phyloP scores from a whole-genome alignment of 768 basidiomycete genomes.

The Paxillus involutus region DNA sequence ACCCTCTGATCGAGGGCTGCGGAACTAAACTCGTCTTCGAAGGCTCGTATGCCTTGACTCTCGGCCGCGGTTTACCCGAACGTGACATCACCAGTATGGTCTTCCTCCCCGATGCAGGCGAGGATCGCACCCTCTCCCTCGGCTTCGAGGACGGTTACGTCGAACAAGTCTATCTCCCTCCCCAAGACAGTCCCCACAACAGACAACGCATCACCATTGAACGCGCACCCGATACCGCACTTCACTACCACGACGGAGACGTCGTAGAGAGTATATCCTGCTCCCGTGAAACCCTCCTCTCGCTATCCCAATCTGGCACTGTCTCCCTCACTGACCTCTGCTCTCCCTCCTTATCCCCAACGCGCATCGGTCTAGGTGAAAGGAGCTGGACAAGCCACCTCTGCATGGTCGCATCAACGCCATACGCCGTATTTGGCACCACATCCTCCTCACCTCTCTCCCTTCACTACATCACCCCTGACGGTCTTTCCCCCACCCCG shows the following conservation, averaged over 20 bases:
- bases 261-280: conserved; percentile 57
- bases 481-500: conserved; percentile 46
- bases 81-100: conserved; percentile 57
- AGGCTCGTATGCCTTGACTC: conserved; percentile 40
- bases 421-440: conserved; percentile 70
- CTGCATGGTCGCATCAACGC: conserved; percentile 45
- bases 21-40: conserved; percentile 50
- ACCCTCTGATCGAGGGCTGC: conserved; percentile 22
- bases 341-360: conserved; percentile 16
- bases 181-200: conserved; percentile 4
- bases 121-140: conserved; percentile 47
- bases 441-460: conserved; percentile 56
- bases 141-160: conserved; percentile 62
- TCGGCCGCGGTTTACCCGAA: conserved; percentile 26
- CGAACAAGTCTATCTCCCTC: conserved; percentile 44
- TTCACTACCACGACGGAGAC: conserved; percentile 41
- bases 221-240: conserved; percentile 19
- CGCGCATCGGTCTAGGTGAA: conserved; percentile 43
- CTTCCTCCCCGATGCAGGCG: conserved; percentile 45
- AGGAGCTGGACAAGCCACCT: conserved; percentile 69
- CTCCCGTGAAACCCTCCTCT: conserved; percentile 45
- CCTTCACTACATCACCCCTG: conserved; percentile 52
- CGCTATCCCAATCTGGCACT: conserved; percentile 56
- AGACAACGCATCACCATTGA: conserved; percentile 20
- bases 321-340: conserved; percentile 39